Conservation (phyloP, 257 asterid genomes). For the Rauvolfia tetraphylla region DNA sequence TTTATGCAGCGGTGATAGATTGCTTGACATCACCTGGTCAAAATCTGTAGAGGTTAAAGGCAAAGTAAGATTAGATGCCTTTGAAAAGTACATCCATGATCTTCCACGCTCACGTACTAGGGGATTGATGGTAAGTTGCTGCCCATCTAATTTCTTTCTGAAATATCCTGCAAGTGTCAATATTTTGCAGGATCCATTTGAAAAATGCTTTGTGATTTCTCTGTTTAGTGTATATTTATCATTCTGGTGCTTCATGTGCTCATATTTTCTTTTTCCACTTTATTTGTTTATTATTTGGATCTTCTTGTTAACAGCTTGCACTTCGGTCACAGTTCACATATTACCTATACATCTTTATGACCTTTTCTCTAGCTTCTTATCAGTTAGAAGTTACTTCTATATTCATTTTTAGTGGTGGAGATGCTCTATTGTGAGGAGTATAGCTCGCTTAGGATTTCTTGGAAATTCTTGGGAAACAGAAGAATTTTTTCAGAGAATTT, state of each 20-base stretch:
- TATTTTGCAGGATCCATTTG: constrained; percentile 5
- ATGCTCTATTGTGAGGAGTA: too few species aligned
- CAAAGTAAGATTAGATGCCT: constrained; percentile 23
- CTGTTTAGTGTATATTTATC: too few species aligned
- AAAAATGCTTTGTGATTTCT: neutral
- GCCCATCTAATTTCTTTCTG: neutral
- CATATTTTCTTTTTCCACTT: too few species aligned
- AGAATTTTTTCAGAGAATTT: neutral
- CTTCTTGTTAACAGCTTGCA: too few species aligned
- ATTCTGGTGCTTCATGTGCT: too few species aligned
- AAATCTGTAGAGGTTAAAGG: constrained; percentile 24
- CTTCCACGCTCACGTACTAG: constrained; percentile 31
- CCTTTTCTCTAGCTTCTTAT: neutral
- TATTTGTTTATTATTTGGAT: neutral
- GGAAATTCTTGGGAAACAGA: neutral
- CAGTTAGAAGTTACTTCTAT: neutral
- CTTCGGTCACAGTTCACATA: too few species aligned
- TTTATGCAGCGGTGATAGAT: constrained; percentile 7
- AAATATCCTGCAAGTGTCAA: neutral
- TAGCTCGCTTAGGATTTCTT: too few species aligned
- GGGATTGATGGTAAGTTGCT: constrained; percentile 30
- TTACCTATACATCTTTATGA: neutral
- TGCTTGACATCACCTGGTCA: neutral
- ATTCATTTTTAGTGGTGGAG: neutral
- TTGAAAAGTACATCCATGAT: constrained; percentile 25